Percentiles rank a stretch among this genome's conserved stretches.
Evolutionary conservation across 805 yeast genomes (phyloP).

Genomic region (Saturnispora bothae): DNA sequence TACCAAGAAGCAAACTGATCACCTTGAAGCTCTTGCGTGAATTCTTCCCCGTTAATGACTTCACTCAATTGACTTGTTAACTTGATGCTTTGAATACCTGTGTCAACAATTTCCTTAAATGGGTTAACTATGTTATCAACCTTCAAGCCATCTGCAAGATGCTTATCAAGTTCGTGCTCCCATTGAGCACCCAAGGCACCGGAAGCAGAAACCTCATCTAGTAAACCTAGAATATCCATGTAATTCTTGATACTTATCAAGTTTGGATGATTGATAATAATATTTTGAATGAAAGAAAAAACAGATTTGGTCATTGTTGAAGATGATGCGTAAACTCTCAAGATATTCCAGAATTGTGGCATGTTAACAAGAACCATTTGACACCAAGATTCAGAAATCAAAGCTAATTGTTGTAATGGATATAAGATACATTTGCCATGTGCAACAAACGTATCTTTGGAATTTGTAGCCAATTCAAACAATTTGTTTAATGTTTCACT

Average conservation of each 20-base stretch:
- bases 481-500: constrained; percentile 20
- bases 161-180: constrained; percentile 51
- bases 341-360: constrained; percentile 38
- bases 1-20: constrained; percentile 30
- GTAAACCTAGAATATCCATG: constrained; percentile 54
- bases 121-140: constrained; percentile 34
- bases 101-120: constrained; percentile 42
- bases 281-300: constrained; percentile 35
- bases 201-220: constrained; percentile 72
- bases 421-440: constrained; percentile 35
- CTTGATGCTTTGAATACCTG: constrained; percentile 51
- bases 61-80: constrained; percentile 45
- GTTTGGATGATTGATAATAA: constrained; percentile 25
- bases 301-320: constrained; percentile 33
- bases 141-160: constrained; percentile 34
- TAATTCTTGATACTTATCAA: constrained; percentile 41
- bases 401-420: constrained; percentile 41
- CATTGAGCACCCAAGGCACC: constrained; percentile 73
- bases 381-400: constrained; percentile 35
- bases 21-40: constrained; percentile 12
- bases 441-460: constrained; percentile 33
- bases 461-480: constrained; percentile 15
- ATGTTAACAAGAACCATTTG: constrained; percentile 27
- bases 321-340: constrained; percentile 36
- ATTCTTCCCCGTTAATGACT: constrained; percentile 25